Percentiles rank a stretch among this genome's conserved stretches.
Evolutionary conservation across 768 basidiomycete genomes (phyloP).

Genomic region (Dentipellis fragilis): DNA sequence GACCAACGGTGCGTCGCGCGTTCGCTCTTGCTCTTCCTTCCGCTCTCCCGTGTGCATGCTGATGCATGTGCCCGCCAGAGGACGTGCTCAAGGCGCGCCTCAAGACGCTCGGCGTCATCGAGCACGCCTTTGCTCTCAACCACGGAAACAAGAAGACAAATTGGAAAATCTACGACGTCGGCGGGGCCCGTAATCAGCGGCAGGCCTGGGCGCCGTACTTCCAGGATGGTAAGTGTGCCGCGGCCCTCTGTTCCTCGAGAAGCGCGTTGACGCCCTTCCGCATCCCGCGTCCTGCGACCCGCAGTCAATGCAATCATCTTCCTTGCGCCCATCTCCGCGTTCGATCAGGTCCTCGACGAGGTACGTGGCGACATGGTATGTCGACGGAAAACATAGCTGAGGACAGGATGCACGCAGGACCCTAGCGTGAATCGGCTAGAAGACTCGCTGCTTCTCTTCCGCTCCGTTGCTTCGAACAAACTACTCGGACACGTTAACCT

Average conservation of each 20-base stretch:
- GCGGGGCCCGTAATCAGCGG: conserved; percentile 71
- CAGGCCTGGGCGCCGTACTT: conserved; percentile 88
- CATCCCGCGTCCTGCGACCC: not conserved
- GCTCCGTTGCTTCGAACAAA: conserved; percentile 59
- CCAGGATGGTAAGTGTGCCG: conserved; percentile 52
- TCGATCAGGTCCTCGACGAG: conserved; percentile 77
- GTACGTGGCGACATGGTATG: conserved; percentile 25
- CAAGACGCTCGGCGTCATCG: conserved; percentile 75
- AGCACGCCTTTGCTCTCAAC: conserved; percentile 65
- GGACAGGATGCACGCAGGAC: conserved; percentile 35
- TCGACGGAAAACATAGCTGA: too few species aligned
- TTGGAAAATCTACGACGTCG: conserved; percentile 84
- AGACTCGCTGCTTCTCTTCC: conserved; percentile 73
- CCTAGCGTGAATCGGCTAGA: conserved; percentile 65
- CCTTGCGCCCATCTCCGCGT: conserved; percentile 79
- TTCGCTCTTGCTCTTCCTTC: not conserved
- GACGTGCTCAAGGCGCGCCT: conserved; percentile 75
- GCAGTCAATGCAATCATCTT: conserved; percentile 83
- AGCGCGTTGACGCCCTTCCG: not conserved
- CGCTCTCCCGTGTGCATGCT: not conserved
- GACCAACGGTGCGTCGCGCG: conserved; percentile 33
- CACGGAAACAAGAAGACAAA: conserved; percentile 42
- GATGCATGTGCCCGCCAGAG: conserved; percentile 26
- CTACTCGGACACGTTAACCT: conserved; percentile 67
- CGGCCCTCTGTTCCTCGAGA: conserved; percentile 5